phyloP scores from a whole-genome alignment of 768 basidiomycete species.

The Mycena belliarum region DNA sequence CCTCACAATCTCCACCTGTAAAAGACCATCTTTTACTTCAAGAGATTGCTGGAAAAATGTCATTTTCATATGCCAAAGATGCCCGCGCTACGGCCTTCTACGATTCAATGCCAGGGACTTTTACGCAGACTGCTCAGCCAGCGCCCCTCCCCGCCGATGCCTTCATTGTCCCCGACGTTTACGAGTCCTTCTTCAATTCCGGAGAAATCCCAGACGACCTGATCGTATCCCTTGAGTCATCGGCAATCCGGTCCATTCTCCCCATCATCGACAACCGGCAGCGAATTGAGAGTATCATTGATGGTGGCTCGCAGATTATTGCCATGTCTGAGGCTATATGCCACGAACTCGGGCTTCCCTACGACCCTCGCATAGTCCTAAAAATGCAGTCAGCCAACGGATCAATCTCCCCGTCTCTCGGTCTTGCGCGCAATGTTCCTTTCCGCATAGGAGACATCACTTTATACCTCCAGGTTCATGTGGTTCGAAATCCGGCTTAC shows the following conservation, averaged over 20 bases:
- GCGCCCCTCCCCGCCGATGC: too few species aligned
- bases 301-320: slow-evolving; percentile 24
- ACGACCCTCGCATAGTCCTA: not conserved
- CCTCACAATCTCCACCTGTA: slow-evolving; percentile 16
- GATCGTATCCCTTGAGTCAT: slow-evolving; percentile 1
- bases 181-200: too few species aligned
- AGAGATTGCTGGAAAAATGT: too few species aligned
- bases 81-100: too few species aligned
- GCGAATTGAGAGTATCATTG: slow-evolving; percentile 18
- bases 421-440: slow-evolving; percentile 14
- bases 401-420: not conserved
- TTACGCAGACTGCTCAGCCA: too few species aligned
- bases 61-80: too few species aligned
- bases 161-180: too few species aligned
- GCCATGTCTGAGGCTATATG: slow-evolving; percentile 25
- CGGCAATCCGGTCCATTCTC: slow-evolving; percentile 5
- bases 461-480: slow-evolving; percentile 14
- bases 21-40: too few species aligned
- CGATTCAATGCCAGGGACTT: too few species aligned
- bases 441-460: slow-evolving; percentile 1
- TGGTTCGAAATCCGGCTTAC: not conserved
- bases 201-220: not conserved
- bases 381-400: slow-evolving; percentile 8
- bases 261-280: not conserved
- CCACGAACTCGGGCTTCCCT: not conserved